phyloP scores from a whole-genome alignment of 345 rosid genomes.

The Hirschfeldia incana region DNA sequence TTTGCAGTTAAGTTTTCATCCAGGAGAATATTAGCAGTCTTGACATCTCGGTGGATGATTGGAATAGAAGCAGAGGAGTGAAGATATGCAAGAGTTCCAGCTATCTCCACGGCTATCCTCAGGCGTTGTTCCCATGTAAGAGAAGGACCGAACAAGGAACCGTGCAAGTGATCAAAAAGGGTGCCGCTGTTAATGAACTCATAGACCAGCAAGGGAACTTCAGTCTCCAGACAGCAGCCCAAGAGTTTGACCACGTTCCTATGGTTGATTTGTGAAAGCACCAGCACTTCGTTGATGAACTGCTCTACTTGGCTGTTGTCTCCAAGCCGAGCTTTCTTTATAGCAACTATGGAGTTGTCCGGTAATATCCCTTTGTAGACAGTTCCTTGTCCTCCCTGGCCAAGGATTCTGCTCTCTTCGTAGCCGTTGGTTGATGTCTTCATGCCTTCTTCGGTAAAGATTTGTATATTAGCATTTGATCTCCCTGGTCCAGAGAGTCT shows the following conservation, averaged over 20 bases:
- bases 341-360: conserved; percentile 31
- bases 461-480: conserved; percentile 18
- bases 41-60: conserved; percentile 46
- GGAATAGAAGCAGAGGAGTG: conserved; percentile 44
- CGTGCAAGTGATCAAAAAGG: conserved; percentile 31
- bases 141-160: background rate
- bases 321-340: conserved; percentile 41
- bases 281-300: conserved; percentile 45
- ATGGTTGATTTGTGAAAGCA: conserved; percentile 53
- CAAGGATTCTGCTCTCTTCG: conserved; percentile 23
- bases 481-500: conserved; percentile 11
- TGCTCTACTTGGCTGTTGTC: conserved; percentile 40
- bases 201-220: conserved; percentile 30
- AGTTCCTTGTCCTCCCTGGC: conserved; percentile 44
- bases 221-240: conserved; percentile 25
- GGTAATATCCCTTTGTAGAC: conserved; percentile 42
- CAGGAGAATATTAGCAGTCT: conserved; percentile 46
- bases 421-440: conserved; percentile 35
- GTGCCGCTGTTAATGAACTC: conserved; percentile 30
- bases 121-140: conserved; percentile 39
- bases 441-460: conserved; percentile 36
- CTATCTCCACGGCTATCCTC: conserved; percentile 42
- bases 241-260: conserved; percentile 18
- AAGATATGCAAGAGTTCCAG: conserved; percentile 40
- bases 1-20: conserved; percentile 26